Percentiles rank a stretch among this genome's conserved stretches.
Evolutionary conservation across 257 asterid species (phyloP).

Genomic region (Solanum paucissectum): DNA sequence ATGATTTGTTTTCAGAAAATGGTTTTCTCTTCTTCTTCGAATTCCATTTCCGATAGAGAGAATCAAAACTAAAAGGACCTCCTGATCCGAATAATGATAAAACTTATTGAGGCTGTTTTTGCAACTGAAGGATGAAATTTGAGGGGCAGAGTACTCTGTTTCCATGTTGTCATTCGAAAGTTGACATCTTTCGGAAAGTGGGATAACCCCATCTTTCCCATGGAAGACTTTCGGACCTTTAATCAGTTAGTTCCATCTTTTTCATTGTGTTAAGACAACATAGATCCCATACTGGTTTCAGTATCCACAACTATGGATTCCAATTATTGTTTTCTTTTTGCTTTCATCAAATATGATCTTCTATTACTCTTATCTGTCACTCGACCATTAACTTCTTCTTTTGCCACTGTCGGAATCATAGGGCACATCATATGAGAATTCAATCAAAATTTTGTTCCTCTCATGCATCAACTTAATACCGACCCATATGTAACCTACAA

Average conservation of each 20-base stretch:
- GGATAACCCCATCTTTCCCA: no score
- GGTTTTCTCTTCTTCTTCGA: constrained; percentile 17
- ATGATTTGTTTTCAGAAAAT: constrained; percentile 25
- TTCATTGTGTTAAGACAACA: no score
- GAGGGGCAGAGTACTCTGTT: constrained; percentile 6
- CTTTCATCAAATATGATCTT: neutral
- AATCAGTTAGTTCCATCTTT: no score
- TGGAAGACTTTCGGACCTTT: no score
- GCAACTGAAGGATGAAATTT: constrained; percentile 12
- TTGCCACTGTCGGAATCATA: neutral
- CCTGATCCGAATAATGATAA: constrained; percentile 61
- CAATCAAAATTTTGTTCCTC: neutral
- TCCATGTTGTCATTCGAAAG: no score
- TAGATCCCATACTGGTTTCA: neutral
- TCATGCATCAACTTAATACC: neutral
- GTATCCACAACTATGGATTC: neutral
- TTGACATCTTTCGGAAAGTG: no score
- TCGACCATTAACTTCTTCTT: neutral
- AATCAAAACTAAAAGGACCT: constrained; percentile 48
- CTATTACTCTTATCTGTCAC: neutral
- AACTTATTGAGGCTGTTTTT: constrained; percentile 54
- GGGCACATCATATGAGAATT: neutral
- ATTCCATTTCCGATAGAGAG: constrained; percentile 31
- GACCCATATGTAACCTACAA: neutral
- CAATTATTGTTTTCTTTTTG: no score